phyloP scores from a whole-genome alignment of 306 rosid species.

The Delonix regia region DNA sequence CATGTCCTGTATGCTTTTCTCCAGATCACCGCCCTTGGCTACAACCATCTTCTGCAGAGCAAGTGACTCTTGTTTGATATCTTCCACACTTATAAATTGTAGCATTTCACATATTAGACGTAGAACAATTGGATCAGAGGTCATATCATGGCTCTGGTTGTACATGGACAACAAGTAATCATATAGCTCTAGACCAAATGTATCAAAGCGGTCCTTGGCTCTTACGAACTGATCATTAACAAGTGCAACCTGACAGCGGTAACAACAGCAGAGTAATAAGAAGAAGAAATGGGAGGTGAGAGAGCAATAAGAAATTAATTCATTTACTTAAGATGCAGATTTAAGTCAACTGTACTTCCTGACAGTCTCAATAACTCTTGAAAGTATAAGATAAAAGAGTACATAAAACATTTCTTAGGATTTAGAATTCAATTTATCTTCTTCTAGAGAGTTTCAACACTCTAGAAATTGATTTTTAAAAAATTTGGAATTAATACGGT shows the following conservation, averaged over 20 bases:
- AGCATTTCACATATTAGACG: constrained; percentile 62
- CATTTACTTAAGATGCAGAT: background rate
- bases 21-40: constrained; percentile 54
- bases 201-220: background rate
- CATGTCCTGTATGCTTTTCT: constrained; percentile 59
- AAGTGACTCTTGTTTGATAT: constrained; percentile 67
- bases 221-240: background rate
- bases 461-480: background rate
- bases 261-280: background rate
- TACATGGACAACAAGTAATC: background rate
- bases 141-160: constrained; percentile 39
- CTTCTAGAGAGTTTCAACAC: no score
- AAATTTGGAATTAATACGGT: no score
- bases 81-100: constrained; percentile 58
- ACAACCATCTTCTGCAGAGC: constrained; percentile 66
- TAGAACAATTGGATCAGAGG: constrained; percentile 49
- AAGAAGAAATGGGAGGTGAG: background rate
- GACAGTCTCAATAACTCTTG: no score
- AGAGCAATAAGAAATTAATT: background rate
- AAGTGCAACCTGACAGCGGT: background rate
- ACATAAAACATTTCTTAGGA: no score
- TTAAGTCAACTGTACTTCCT: background rate
- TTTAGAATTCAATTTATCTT: no score
- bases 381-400: no score
- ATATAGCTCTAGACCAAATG: background rate